Conservation (phyloP, 2,329 filamentous ascomycete genomes). For the Xylaria sp. region DNA sequence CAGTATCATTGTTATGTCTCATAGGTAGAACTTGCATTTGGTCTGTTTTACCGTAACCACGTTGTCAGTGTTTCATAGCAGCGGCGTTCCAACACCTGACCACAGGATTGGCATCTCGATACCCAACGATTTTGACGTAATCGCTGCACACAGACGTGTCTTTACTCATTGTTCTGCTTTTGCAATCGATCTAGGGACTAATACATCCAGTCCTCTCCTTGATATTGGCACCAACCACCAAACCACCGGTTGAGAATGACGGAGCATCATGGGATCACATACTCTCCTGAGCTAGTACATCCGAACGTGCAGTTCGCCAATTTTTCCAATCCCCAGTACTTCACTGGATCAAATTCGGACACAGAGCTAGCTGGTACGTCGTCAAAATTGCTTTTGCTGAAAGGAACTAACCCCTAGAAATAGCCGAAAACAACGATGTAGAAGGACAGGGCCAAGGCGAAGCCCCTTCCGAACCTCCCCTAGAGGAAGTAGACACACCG, state of each 20-base stretch:
- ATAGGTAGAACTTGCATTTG: constrained; percentile 43
- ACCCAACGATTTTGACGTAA: constrained; percentile 42
- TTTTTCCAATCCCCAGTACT: constrained; percentile 42
- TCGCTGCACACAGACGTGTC: constrained; percentile 42
- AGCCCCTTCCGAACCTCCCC: constrained; percentile 26
- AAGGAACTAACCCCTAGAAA: constrained; percentile 38
- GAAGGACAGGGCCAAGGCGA: constrained; percentile 38
- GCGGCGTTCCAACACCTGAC: constrained; percentile 42
- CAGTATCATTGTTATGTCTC: constrained; percentile 34
- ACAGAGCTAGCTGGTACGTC: constrained; percentile 43
- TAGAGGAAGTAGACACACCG: constrained; percentile 16
- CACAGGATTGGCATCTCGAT: constrained; percentile 37
- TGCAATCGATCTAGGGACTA: constrained; percentile 34
- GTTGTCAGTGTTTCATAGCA: constrained; percentile 41
- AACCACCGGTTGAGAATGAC: constrained; percentile 40
- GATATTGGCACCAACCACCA: constrained; percentile 25
- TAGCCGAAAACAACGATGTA: constrained; percentile 37
- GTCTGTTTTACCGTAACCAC: constrained; percentile 37
- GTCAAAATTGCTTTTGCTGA: constrained; percentile 18
- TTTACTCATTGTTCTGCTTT: constrained; percentile 31
- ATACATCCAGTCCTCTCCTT: constrained; percentile 23
- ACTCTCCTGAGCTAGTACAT: constrained; percentile 42
- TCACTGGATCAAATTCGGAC: constrained; percentile 34
- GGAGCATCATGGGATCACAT: constrained; percentile 41
- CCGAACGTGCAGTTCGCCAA: constrained; percentile 42